A percentile compares a stretch with the other conserved stretches of the same genome.
These are phyloP conservation scores for Striga asiatica DNA, from an alignment of 257 asterid genomes.

Conservation along the genomic window DNA sequence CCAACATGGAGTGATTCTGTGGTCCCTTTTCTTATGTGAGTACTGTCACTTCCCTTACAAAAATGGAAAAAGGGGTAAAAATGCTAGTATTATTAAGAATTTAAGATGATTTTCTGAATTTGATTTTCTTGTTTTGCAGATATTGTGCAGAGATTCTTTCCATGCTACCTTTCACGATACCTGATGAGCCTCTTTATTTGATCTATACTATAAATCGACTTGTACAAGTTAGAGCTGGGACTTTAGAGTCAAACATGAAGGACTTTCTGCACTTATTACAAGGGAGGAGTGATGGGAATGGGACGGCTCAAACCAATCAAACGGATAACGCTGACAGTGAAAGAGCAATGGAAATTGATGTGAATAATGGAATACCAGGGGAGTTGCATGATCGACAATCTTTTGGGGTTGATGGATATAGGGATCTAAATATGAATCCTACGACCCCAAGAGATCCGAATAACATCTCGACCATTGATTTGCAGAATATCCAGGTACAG, in stretches of 20 bases:
- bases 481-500: conserved; percentile 69
- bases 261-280: conserved; percentile 53
- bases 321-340: conserved; percentile 21
- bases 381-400: conserved; percentile 31
- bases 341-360: conserved; percentile 20
- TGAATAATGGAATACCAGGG: conserved; percentile 24
- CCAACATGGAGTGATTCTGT: conserved; percentile 56
- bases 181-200: conserved; percentile 96
- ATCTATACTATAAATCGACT: conserved; percentile 77
- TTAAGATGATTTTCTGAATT: conserved; percentile 16
- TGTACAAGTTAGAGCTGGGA: conserved; percentile 89
- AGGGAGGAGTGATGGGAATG: conserved; percentile 41
- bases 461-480: conserved; percentile 31
- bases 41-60: conserved; percentile 8
- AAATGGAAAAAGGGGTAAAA: background rate
- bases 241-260: conserved; percentile 79
- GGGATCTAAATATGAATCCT: conserved; percentile 26
- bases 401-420: conserved; percentile 24
- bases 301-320: conserved; percentile 25
- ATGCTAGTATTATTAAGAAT: background rate
- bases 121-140: conserved; percentile 37
- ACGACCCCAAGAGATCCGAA: conserved; percentile 27
- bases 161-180: conserved; percentile 69
- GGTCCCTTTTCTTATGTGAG: conserved; percentile 72
- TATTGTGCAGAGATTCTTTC: conserved; percentile 93